Evolutionary conservation across 306 rosid genomes (phyloP).

Genomic region (Cucumis sativus): Cucumber_9930_V3 NC_026657.2:596001-596500

Average conservation of each 20-base stretch:
- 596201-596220: conserved; percentile 85
- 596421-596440: conserved; percentile 55
- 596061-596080: conserved; percentile 53
- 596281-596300: background rate
- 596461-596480: background rate
- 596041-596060: conserved; percentile 39
- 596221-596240: conserved; percentile 95
- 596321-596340: conserved; percentile 7
- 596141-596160: background rate
- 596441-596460: conserved; percentile 72
- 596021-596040: background rate
- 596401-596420: conserved; percentile 63
- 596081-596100: conserved; percentile 63
- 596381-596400: conserved; percentile 80
- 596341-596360: conserved; percentile 72
- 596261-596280: background rate
- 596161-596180: conserved; percentile 34
- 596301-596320: background rate
- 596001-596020: background rate
- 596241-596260: conserved; percentile 65
- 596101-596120: conserved; percentile 1
- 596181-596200: conserved; percentile 93
- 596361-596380: conserved; percentile 88
- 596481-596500: background rate
- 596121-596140: background rate